phyloP scores from a whole-genome alignment of 345 rosid genomes.

The Aquilaria malaccensis region DNA sequence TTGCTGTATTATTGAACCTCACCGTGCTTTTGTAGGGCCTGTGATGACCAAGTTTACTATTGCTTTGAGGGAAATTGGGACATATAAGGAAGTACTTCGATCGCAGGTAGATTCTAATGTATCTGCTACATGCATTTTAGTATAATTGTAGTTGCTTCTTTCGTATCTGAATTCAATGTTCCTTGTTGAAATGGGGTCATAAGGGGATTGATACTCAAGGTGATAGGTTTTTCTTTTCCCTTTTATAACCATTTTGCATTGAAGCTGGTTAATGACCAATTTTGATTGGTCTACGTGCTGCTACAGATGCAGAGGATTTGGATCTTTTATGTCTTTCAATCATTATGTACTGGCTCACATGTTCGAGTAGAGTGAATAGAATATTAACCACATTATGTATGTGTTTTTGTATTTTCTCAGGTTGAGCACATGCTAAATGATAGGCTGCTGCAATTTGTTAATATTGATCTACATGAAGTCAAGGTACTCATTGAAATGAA shows the following conservation, averaged over 20 bases:
- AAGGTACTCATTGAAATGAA: slow-evolving; percentile 47
- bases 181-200: neutral
- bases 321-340: too few species aligned
- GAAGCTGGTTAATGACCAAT: too few species aligned
- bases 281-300: neutral
- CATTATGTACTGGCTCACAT: too few species aligned
- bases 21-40: slow-evolving; percentile 58
- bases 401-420: slow-evolving; percentile 31
- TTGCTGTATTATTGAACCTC: slow-evolving; percentile 14
- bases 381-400: neutral
- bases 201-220: too few species aligned
- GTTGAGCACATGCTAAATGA: slow-evolving; percentile 96
- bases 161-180: neutral
- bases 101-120: slow-evolving; percentile 58
- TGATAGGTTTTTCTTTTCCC: too few species aligned
- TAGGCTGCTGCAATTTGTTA: slow-evolving; percentile 82
- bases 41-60: slow-evolving; percentile 99
- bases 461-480: slow-evolving; percentile 80
- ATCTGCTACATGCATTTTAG: neutral
- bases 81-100: slow-evolving; percentile 96
- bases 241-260: too few species aligned
- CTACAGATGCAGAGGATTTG: too few species aligned
- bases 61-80: slow-evolving; percentile 98
- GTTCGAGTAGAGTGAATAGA: too few species aligned
- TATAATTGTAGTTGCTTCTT: neutral